A percentile compares a stretch with the other conserved stretches of the same genome.
These are phyloP conservation scores for Fusarium metavorans DNA, from an alignment of 2,329 filamentous ascomycete genomes.

Conservation along the genomic window DNA sequence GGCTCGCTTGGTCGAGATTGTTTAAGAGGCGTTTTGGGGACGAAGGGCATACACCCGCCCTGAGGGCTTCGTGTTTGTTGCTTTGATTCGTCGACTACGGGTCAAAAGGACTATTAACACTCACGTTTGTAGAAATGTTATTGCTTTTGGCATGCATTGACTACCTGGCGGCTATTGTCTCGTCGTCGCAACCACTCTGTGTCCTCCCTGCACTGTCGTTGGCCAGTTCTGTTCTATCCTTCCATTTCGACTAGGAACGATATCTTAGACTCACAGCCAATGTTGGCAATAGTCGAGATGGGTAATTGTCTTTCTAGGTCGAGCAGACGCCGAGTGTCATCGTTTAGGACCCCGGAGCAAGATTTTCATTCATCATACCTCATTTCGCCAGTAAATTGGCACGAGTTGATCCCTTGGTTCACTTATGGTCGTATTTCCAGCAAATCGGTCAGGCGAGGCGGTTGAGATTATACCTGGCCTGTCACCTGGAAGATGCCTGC, in stretches of 20 bases:
- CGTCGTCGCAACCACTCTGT: background rate
- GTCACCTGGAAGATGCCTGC: background rate
- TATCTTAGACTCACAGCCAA: accelerated
- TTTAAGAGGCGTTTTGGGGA: background rate
- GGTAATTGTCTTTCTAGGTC: background rate
- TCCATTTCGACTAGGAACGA: background rate
- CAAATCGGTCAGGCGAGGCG: background rate
- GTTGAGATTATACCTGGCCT: background rate
- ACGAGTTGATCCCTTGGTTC: background rate
- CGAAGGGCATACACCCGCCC: background rate
- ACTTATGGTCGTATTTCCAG: background rate
- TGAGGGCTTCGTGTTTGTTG: background rate
- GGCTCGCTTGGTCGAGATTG: background rate
- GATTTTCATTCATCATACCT: background rate
- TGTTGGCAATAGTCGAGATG: background rate
- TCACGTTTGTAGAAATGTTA: background rate
- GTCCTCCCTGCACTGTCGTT: background rate
- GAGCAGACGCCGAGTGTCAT: background rate
- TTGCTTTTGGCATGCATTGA: background rate
- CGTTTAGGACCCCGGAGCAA: background rate
- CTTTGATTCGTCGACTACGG: background rate
- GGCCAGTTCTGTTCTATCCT: background rate
- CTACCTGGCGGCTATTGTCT: background rate
- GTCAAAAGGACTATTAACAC: background rate
- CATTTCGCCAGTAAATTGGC: background rate